phyloP scores from a whole-genome alignment of 169 alveolate species.

The Eimeria mitis region DNA sequence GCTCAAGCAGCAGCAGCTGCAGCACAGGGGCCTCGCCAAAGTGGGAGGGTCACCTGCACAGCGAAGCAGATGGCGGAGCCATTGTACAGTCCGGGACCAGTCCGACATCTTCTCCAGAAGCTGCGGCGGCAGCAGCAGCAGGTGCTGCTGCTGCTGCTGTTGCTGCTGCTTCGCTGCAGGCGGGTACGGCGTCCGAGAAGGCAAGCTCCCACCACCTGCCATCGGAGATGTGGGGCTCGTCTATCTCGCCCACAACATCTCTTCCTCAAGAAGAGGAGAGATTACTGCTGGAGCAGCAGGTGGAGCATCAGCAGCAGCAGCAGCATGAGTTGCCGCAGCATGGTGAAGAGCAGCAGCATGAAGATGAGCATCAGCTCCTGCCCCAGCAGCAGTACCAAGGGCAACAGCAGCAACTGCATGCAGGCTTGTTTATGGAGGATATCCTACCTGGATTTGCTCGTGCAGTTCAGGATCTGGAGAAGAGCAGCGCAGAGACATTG shows the following conservation, averaged over 20 bases:
- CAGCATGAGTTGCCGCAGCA: conserved; percentile 27
- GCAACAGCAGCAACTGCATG: conserved; percentile 18
- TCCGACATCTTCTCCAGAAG: not conserved
- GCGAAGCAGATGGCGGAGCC: not conserved
- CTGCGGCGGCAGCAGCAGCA: not conserved
- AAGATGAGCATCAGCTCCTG: not conserved
- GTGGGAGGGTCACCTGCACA: not conserved
- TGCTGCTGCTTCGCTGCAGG: not conserved
- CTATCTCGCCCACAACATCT: not conserved
- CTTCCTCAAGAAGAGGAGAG: conserved; percentile 7
- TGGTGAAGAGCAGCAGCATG: not conserved
- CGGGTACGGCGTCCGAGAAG: not conserved
- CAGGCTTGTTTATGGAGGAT: conserved; percentile 46
- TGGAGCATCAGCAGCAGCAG: conserved; percentile 45
- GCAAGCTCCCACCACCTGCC: conserved; percentile 19
- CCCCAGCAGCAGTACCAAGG: not conserved
- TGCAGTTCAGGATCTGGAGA: conserved; percentile 66
- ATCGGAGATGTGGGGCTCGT: conserved; percentile 13
- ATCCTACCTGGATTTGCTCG: conserved; percentile 63
- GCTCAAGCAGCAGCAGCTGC: conserved; percentile 20
- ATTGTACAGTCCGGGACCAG: not conserved
- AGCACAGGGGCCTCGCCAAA: conserved; percentile 30
- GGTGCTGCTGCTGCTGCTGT: not conserved
- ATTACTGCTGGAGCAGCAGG: conserved; percentile 11
- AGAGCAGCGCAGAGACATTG: conserved; percentile 63